phyloP scores from a whole-genome alignment of 768 basidiomycete genomes.

The Kwoniella mangroviensis region DNA sequence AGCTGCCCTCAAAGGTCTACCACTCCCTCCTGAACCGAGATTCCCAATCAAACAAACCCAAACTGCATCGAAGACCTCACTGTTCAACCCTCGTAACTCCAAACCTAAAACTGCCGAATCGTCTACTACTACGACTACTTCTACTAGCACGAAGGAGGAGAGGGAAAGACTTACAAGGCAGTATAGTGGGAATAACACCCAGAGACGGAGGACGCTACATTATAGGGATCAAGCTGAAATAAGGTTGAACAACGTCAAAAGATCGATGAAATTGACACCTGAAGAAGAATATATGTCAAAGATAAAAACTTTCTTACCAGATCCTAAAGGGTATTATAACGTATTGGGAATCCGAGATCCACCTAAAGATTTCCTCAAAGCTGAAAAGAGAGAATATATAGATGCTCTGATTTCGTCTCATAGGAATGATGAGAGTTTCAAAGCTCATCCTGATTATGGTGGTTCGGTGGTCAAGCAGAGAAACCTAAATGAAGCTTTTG shows the following conservation, averaged over 20 bases:
- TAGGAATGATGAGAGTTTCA: not conserved
- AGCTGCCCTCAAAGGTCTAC: not conserved
- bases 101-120: not conserved
- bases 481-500: constrained; percentile 7
- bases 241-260: not conserved
- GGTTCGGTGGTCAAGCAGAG: not conserved
- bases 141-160: not conserved
- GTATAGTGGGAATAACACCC: not conserved
- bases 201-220: not conserved
- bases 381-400: constrained; percentile 17
- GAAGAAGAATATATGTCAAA: constrained; percentile 8
- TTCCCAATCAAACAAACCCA: constrained; percentile 12
- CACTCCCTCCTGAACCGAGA: not conserved
- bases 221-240: constrained; percentile 9
- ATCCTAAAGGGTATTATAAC: constrained; percentile 25
- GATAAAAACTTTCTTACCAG: constrained; percentile 13
- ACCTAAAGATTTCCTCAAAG: constrained; percentile 9
- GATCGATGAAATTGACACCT: constrained; percentile 5
- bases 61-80: not conserved
- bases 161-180: not conserved
- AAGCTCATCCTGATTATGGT: constrained; percentile 18
- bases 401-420: constrained; percentile 12
- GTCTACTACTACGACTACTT: not conserved
- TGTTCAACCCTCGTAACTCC: constrained; percentile 9
- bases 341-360: constrained; percentile 15